Evolutionary conservation across 441 rosid genomes (phyloP).

Genomic region (Melastoma candidum): DNA sequence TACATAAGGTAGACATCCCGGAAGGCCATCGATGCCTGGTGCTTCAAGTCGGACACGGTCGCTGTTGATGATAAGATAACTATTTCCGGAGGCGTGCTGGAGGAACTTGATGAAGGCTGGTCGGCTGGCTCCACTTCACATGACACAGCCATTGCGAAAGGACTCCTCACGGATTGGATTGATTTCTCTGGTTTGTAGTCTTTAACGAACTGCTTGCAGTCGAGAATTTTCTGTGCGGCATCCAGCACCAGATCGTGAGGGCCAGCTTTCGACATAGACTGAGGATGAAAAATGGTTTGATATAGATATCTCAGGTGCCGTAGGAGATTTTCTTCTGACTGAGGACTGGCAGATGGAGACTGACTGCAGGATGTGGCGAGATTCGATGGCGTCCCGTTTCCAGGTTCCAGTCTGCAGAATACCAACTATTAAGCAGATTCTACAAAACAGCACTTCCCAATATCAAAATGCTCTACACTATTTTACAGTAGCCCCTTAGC

Average conservation of each 20-base stretch:
- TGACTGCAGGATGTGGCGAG: constrained; percentile 2
- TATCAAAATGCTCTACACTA: too few species aligned
- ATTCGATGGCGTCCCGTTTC: constrained; percentile 15
- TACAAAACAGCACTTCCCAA: not conserved
- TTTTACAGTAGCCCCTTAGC: too few species aligned
- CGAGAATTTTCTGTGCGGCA: constrained; percentile 47
- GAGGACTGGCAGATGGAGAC: constrained; percentile 20
- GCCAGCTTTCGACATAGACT: constrained; percentile 23
- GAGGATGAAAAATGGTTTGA: constrained; percentile 34
- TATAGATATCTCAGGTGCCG: constrained; percentile 41
- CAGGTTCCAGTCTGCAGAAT: constrained; percentile 41
- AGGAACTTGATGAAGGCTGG: constrained; percentile 21
- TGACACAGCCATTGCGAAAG: constrained; percentile 20
- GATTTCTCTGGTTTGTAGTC: constrained; percentile 28
- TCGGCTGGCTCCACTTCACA: constrained; percentile 40
- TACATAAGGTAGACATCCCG: constrained; percentile 51
- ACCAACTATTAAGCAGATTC: not conserved
- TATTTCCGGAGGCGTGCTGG: constrained; percentile 33
- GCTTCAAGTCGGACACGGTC: constrained; percentile 42
- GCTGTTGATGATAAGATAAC: constrained; percentile 35
- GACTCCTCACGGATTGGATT: constrained; percentile 3
- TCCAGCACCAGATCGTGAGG: constrained; percentile 24
- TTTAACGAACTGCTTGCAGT: constrained; percentile 64
- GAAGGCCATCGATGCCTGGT: constrained; percentile 40
- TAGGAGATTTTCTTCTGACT: constrained; percentile 37